Evolutionary conservation across 2,329 filamentous ascomycete genomes (phyloP), one percentile per base, ranked within the genome.

Genomic region (Pseudogymnoascus destructans): DNA sequence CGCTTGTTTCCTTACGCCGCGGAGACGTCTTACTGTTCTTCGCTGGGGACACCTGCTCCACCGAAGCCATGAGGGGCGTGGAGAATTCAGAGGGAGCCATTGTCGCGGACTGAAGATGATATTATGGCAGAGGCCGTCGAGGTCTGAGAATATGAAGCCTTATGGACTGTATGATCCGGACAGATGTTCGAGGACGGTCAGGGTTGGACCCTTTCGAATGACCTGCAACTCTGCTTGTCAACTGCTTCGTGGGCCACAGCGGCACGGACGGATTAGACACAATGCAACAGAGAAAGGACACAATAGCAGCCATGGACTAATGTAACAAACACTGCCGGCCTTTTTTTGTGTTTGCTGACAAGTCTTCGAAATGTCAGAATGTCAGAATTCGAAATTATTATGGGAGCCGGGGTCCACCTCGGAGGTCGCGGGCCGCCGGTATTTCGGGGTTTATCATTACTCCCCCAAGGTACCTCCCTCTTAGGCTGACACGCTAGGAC

Each of bases 361-460:
- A 30, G 46, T 19, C 9, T 17, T 52, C 6, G 46, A 30, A 8
- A 52, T 52, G 46, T 30, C 46, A 52, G 46, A 40, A 40, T 19
- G 46, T 19, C 46, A 30, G 25, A 52, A 17, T 30, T 52, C 15
- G 25, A 52, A 52, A 52, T 52, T 52, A 52, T 32, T 30, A 32
- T 52, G 15, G 25, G 19, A 40, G 17, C n/a, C 6, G 17, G 42
- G 46, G 25, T 52, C 25, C 46, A 52, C 46, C 46, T 52, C 46
- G 46, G 46, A 52, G 8, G 46, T 52, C 25, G 46, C 46, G 25
- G 25, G 13, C 25, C 25, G 25, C 46, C 15, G 46, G 46, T 19
- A 52, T 30, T 35, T 15, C 46, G n/a, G 25, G 46, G 46, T 9
- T 52, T 32, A 52, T 52, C 46, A 52, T 52, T 32, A 52, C 46